Conservation (phyloP, 345 rosid species). For the Eutrema yunnanense region DNA sequence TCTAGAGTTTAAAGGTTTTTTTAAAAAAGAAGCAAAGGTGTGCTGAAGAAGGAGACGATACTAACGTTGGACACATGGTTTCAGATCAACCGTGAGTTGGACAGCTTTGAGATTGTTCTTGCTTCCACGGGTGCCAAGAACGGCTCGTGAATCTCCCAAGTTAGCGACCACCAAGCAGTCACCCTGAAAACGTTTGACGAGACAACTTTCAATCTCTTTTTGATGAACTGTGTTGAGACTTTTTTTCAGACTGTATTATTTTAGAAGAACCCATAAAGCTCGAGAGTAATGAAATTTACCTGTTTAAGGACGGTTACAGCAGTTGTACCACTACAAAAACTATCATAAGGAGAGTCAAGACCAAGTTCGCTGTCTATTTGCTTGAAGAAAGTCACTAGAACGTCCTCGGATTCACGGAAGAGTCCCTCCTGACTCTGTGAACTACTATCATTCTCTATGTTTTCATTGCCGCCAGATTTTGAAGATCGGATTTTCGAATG, state of each 20-base stretch:
- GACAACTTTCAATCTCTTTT: conserved; percentile 1
- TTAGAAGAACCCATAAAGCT: background rate
- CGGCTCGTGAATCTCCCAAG: conserved; percentile 92
- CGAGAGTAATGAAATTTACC: conserved; percentile 34
- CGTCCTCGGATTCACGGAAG: conserved; percentile 27
- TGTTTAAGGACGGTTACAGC: conserved; percentile 67
- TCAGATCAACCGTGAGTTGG: conserved; percentile 84
- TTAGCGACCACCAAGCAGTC: conserved; percentile 71
- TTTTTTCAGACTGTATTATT: background rate
- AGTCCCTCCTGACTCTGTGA: conserved; percentile 19
- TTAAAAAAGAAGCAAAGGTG: background rate
- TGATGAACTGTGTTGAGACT: background rate
- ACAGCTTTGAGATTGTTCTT: conserved; percentile 54
- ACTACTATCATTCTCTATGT: conserved; percentile 9
- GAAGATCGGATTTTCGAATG: conserved; percentile 41
- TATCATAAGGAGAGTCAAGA: conserved; percentile 50
- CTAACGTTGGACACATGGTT: conserved; percentile 66
- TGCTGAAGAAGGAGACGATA: background rate
- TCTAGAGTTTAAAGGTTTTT: background rate
- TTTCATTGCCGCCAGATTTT: conserved; percentile 15
- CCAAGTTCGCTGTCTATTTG: conserved; percentile 72
- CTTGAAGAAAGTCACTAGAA: conserved; percentile 40
- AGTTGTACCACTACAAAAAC: conserved; percentile 89
- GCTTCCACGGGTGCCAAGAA: conserved; percentile 64
- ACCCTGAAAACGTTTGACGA: conserved; percentile 45